Evolutionary conservation across 2,329 filamentous ascomycete genomes (phyloP).

Genomic region (Pseudocercospora ulei): DNA sequence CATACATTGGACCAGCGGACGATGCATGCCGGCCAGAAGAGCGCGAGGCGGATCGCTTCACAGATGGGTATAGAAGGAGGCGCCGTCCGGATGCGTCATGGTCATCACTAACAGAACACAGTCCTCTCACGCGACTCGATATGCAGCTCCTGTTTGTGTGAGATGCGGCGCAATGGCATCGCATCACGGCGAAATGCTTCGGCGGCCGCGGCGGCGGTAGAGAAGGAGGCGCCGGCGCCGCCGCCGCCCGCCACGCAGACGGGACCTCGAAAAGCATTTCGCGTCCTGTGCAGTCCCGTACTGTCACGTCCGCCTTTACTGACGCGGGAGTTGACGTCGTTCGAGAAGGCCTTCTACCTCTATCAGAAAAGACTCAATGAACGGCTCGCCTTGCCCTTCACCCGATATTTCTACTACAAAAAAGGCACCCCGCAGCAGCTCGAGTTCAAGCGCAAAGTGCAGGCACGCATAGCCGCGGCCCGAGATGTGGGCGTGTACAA

Average conservation of each 20-base stretch:
- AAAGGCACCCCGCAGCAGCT: constrained; percentile 70
- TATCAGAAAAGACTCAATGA: constrained; percentile 97
- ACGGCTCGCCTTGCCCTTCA: constrained; percentile 76
- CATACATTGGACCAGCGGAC: constrained; percentile 7
- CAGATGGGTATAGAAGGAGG: constrained; percentile 33
- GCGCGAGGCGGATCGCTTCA: constrained; percentile 38
- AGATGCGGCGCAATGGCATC: constrained; percentile 5
- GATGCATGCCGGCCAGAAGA: constrained; percentile 35
- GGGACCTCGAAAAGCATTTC: constrained; percentile 40
- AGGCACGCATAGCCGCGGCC: constrained; percentile 62
- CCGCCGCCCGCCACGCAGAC: constrained; percentile 38
- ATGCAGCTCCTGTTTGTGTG: constrained; percentile 41
- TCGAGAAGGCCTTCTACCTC: constrained; percentile 89
- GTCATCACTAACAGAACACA: constrained; percentile 19
- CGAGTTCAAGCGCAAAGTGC: constrained; percentile 82
- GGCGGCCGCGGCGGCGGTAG: constrained; percentile 34
- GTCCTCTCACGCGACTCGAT: constrained; percentile 36
- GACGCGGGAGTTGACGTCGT: constrained; percentile 71
- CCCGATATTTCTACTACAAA: constrained; percentile 90
- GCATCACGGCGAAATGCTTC: constrained; percentile 33
- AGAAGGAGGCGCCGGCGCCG: constrained; percentile 21
- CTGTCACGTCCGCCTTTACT: constrained; percentile 81
- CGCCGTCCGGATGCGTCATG: background rate
- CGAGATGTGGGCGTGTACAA: constrained; percentile 80
- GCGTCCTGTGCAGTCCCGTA: constrained; percentile 57